phyloP scores from a whole-genome alignment of 352 stramenopile genomes.

The Globisporangium polare region DNA sequence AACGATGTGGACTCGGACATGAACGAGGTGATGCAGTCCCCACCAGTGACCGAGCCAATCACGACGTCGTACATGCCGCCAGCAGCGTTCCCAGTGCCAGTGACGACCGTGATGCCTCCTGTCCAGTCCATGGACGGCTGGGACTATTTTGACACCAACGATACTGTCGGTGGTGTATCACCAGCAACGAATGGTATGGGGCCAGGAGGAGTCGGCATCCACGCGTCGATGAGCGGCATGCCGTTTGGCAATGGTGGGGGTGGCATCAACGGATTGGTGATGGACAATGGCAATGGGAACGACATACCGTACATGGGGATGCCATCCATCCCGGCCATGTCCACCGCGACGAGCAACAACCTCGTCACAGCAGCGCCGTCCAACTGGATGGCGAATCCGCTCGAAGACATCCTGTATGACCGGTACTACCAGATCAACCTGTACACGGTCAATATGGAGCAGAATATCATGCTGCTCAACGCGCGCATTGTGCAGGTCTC shows the following conservation, averaged over 20 bases:
- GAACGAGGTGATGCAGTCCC: neutral
- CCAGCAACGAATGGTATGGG: neutral
- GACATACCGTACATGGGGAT: neutral
- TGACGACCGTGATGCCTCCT: neutral
- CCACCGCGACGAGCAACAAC: conserved; percentile 6
- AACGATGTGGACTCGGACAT: neutral
- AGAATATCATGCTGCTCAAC: conserved; percentile 34
- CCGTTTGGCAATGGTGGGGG: neutral
- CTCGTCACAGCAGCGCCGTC: conserved; percentile 20
- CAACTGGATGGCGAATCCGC: conserved; percentile 36
- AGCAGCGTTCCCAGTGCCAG: neutral
- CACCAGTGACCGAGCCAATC: neutral
- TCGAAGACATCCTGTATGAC: conserved; percentile 55
- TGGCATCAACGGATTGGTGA: neutral
- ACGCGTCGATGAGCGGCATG: neutral
- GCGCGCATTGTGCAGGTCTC: conserved; percentile 41
- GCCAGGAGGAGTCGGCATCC: neutral
- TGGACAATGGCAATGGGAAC: neutral
- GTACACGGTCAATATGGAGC: conserved; percentile 38
- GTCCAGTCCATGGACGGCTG: neutral
- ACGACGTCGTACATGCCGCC: neutral
- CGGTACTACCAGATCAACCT: conserved; percentile 45
- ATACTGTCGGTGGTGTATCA: neutral
- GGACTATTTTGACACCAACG: neutral
- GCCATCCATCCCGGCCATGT: neutral